Evolutionary conservation across 2,329 filamentous ascomycete species (phyloP).

Genomic region (Cladosporium sp.): DNA sequence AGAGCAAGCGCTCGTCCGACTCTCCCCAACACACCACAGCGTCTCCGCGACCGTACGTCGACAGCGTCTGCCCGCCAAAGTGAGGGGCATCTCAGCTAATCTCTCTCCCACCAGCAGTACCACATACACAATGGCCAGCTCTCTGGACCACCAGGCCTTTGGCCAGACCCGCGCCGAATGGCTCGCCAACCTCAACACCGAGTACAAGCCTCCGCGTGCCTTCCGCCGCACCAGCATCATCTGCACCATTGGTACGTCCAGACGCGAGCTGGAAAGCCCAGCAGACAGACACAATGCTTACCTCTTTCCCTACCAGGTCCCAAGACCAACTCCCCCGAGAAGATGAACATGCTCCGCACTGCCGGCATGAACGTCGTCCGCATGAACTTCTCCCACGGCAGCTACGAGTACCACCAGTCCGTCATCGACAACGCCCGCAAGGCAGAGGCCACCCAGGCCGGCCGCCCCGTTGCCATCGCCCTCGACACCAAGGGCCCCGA

Average conservation of each 20-base stretch:
- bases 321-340: constrained; percentile 97
- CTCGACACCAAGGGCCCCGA: constrained; percentile 82
- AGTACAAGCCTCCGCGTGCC: constrained; percentile 79
- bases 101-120: not conserved
- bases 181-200: constrained; percentile 79
- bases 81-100: constrained; percentile 12
- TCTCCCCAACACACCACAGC: not conserved
- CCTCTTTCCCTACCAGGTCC: constrained; percentile 50
- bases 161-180: constrained; percentile 69
- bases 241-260: constrained; percentile 75
- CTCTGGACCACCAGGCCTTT: constrained; percentile 76
- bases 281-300: not conserved
- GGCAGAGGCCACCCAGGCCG: constrained; percentile 71
- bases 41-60: constrained; percentile 2
- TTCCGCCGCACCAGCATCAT: constrained; percentile 98
- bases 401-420: constrained; percentile 94
- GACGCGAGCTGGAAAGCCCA: too few species aligned
- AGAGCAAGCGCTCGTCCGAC: constrained; percentile 5
- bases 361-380: constrained; percentile 96
- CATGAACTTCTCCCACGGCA: constrained; percentile 98
- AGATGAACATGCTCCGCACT: constrained; percentile 85
- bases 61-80: not conserved
- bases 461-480: constrained; percentile 91
- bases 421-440: constrained; percentile 94
- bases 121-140: constrained; percentile 55